Base-by-base conservation (phyloP, 2,329 filamentous ascomycete genomes). In the Cytospora mali region DNA sequence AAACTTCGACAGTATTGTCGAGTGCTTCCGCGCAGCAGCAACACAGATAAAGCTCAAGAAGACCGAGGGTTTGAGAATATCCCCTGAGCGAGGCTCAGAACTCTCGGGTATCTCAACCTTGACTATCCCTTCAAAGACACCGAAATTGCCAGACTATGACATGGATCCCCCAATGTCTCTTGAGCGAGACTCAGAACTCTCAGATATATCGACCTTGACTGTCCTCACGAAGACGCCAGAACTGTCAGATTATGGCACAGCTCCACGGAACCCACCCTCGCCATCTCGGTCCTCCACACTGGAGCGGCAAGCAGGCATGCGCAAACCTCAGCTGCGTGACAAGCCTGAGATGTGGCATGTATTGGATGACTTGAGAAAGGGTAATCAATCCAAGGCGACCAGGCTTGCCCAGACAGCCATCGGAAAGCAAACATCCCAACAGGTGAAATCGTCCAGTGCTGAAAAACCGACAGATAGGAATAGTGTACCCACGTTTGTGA, bases 161-260 rank as follows among this genome's bases (percentile, higher is more conserved):
- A n/a, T 23, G 21, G 6, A 11, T 46, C n/a, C n/a, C n/a, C n/a
- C n/a, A 46, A 7, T 9, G 23, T 10, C 42, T 46, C n/a, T 11
- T 11, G n/a, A 23, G 5, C 42, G 3, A 21, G 9, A 21, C 4
- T 7, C 42, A 23, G 42, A 23, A 4, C 6, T 21, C 14, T 62
- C 60, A 1, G 54, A 35, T 10, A 50, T 33, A 11, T 62, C 61
- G 18, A 33, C 52, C 29, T 31, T 61, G 51, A 52, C 52, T 3
- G 28, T 25, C 13, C 48, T 52, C 14, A 25, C 46, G 2, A 50
- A 21, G 1, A 56, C 57, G 27, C 52, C 57, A 11, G 46, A 42
- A 9, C 11, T 56, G 9, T 33, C 51, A 11, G 33, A 61, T 14
- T 5, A 11, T 5, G 21, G 18, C 21, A n/a, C 18, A 18, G 6